phyloP scores from a whole-genome alignment of 371 early-diverging fungal genomes.

The Mucor racemosus region DNA sequence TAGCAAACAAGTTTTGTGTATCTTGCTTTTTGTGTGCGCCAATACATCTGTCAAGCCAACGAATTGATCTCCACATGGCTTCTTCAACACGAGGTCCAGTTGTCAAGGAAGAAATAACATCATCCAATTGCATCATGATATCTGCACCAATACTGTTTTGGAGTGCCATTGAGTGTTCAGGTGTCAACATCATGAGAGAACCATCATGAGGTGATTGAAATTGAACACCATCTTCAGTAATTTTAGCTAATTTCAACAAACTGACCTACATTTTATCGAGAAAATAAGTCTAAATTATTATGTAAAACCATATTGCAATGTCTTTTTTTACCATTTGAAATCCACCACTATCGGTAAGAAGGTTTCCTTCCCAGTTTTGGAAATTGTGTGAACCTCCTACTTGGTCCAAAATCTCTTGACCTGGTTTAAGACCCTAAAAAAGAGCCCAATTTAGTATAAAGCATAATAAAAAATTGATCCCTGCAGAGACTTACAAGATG shows the following conservation, averaged over 20 bases:
- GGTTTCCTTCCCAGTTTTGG: constrained; percentile 86
- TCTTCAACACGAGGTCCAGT: constrained; percentile 87
- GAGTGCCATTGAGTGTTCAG: constrained; percentile 91
- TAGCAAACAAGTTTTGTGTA: constrained; percentile 92
- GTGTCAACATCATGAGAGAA: constrained; percentile 88
- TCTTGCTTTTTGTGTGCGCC: constrained; percentile 76
- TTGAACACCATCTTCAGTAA: constrained; percentile 93
- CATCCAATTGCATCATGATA: constrained; percentile 98
- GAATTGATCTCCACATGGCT: constrained; percentile 92
- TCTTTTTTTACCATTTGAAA: constrained; percentile 88
- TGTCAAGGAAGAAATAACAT: constrained; percentile 91
- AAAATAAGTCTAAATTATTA: neutral
- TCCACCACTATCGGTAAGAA: constrained; percentile 90
- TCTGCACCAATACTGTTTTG: constrained; percentile 97
- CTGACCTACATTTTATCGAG: constrained; percentile 41
- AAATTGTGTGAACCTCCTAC: constrained; percentile 87
- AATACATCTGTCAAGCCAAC: constrained; percentile 96
- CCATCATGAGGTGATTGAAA: constrained; percentile 89
- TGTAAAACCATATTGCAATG: neutral
- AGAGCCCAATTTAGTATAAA: neutral
- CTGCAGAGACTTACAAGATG: constrained; percentile 63
- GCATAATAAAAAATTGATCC: neutral
- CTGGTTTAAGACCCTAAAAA: constrained; percentile 59
- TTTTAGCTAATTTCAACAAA: constrained; percentile 81
- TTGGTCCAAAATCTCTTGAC: constrained; percentile 78